Conservation (phyloP, 495 filamentous ascomycete genomes). For the Aspergillus diversus region DNA sequence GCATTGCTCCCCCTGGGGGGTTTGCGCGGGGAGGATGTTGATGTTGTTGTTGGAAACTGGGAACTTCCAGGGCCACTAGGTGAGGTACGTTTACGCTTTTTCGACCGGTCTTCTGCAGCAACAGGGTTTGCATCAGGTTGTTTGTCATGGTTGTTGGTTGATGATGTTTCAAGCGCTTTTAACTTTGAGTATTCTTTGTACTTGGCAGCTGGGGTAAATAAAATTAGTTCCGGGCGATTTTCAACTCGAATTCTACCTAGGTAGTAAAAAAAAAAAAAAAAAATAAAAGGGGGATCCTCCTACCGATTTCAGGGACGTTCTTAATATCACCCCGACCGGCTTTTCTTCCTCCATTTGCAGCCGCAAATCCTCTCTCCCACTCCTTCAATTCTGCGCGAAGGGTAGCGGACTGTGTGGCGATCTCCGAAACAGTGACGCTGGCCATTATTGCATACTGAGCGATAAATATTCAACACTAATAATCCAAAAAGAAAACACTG, state of each 20-base stretch:
- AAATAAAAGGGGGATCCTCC: constrained; percentile 3
- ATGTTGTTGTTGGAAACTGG: constrained; percentile 8
- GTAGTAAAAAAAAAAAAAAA: not conserved
- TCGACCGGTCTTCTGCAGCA: constrained; percentile 31
- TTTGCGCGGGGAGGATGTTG: constrained; percentile 37
- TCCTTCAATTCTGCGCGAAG: constrained; percentile 78
- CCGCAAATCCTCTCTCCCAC: constrained; percentile 82
- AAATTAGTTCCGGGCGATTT: not conserved
- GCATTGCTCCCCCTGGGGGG: constrained; percentile 30
- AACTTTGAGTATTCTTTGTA: constrained; percentile 88
- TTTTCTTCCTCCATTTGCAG: constrained; percentile 70
- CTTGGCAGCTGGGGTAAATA: constrained; percentile 65
- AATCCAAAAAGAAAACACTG: not conserved
- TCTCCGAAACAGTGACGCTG: constrained; percentile 31
- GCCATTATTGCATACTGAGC: constrained; percentile 39
- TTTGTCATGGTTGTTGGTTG: constrained; percentile 35
- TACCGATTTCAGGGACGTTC: constrained; percentile 79
- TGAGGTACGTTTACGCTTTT: constrained; percentile 47
- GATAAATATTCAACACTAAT: not conserved
- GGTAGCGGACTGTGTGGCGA: constrained; percentile 30
- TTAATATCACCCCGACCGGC: constrained; percentile 87
- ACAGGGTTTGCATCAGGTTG: constrained; percentile 22
- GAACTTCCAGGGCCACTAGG: constrained; percentile 31
- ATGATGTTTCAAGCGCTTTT: constrained; percentile 56
- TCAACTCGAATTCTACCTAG: not conserved